These are phyloP conservation scores for Coniosporium tulheliwenetii DNA, from an alignment of 2,329 filamentous ascomycete species.

Conservation along the genomic window DNA sequence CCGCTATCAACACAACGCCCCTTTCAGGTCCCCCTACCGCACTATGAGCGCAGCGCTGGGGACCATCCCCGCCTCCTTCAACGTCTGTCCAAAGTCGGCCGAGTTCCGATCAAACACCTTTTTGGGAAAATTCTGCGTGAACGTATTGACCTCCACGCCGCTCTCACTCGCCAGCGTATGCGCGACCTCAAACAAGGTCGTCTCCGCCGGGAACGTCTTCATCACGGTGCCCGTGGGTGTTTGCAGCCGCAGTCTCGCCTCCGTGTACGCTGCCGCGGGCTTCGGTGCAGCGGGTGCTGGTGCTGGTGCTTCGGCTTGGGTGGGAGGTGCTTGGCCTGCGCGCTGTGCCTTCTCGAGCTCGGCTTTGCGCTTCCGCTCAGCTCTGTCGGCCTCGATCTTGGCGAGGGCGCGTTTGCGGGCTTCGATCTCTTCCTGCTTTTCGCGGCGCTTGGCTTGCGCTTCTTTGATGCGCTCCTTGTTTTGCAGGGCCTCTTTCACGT, in stretches of 20 bases:
- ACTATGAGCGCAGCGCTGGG: slow-evolving; percentile 85
- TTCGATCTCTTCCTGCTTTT: slow-evolving; percentile 73
- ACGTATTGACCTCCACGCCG: slow-evolving; percentile 55
- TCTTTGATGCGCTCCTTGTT: slow-evolving; percentile 89
- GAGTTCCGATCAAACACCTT: slow-evolving; percentile 48
- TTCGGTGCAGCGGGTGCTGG: slow-evolving; percentile 36
- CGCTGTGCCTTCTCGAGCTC: slow-evolving; percentile 73
- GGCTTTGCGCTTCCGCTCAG: slow-evolving; percentile 69
- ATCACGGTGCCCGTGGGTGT: slow-evolving; percentile 59
- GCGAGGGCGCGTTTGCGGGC: slow-evolving; percentile 82
- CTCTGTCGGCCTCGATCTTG: slow-evolving; percentile 90
- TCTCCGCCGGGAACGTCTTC: slow-evolving; percentile 80
- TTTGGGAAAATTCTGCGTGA: slow-evolving; percentile 73
- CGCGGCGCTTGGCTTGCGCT: slow-evolving; percentile 67
- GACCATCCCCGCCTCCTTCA: slow-evolving; percentile 82
- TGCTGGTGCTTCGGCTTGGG: slow-evolving; percentile 27
- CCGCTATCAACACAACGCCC: no score
- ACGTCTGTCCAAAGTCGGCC: slow-evolving; percentile 69
- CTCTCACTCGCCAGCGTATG: slow-evolving; percentile 57
- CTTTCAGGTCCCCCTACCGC: slow-evolving; percentile 16
- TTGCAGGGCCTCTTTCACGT: slow-evolving; percentile 75
- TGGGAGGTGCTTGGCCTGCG: slow-evolving; percentile 50
- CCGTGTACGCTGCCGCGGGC: slow-evolving; percentile 56
- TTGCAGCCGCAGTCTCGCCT: slow-evolving; percentile 70
- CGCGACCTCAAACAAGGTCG: slow-evolving; percentile 84